Conservation (phyloP, 129 eudicot species). For the Artemisia argyi region DNA sequence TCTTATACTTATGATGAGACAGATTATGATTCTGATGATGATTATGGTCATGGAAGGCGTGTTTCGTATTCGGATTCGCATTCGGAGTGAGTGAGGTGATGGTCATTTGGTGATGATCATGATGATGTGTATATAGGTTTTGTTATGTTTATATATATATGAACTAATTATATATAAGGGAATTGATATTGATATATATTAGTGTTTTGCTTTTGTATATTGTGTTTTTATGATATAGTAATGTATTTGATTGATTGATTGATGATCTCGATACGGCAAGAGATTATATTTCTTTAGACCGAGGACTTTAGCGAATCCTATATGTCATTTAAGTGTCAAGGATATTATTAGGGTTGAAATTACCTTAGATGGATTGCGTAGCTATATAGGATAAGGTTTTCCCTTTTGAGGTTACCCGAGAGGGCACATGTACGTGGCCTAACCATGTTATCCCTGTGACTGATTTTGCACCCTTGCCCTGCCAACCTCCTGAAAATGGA, state of each 20-base stretch:
- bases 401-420: no score
- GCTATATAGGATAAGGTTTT: no score
- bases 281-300: background rate
- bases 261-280: background rate
- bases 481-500: no score
- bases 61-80: constrained; percentile 42
- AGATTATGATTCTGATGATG: constrained; percentile 31
- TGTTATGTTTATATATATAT: constrained; percentile 26
- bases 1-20: constrained; percentile 16
- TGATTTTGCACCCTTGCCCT: no score
- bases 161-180: constrained; percentile 14
- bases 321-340: no score
- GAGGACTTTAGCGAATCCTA: no score
- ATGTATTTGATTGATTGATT: background rate
- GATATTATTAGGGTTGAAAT: no score
- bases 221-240: no score
- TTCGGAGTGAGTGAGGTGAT: constrained; percentile 33
- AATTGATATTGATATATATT: background rate
- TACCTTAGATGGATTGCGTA: no score
- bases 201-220: no score
- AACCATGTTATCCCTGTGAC: no score
- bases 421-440: no score
- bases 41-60: constrained; percentile 27
- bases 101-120: background rate
- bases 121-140: constrained; percentile 1